phyloP scores from a whole-genome alignment of 441 rosid species.

The Theobroma grandiflorum region DNA sequence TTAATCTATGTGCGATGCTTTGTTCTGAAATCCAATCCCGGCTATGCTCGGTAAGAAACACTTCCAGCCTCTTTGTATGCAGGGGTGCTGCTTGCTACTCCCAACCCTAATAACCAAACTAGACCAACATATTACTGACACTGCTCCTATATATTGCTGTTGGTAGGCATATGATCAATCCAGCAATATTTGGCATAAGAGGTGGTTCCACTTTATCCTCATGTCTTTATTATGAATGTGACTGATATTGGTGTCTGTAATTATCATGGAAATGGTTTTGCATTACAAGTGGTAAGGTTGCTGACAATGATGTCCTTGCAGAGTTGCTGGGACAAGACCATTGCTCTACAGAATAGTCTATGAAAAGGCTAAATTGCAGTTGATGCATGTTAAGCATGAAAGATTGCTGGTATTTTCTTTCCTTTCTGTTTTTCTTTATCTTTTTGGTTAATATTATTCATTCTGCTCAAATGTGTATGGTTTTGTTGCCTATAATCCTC shows the following conservation, averaged over 20 bases:
- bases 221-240: conserved; percentile 21
- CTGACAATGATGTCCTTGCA: conserved; percentile 47
- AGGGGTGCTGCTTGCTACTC: conserved; percentile 27
- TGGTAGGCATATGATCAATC: conserved; percentile 52
- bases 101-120: conserved; percentile 15
- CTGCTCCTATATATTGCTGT: conserved; percentile 32
- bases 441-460: not conserved
- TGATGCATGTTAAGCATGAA: conserved; percentile 58
- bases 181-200: conserved; percentile 45
- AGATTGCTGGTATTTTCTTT: conserved; percentile 62
- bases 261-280: conserved; percentile 25
- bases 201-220: conserved; percentile 49
- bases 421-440: conserved; percentile 23
- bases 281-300: conserved; percentile 30
- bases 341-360: conserved; percentile 61
- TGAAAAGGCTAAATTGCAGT: conserved; percentile 73
- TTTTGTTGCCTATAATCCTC: conserved; percentile 35
- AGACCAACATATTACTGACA: conserved; percentile 34
- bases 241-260: conserved; percentile 24
- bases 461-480: conserved; percentile 12
- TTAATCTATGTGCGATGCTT: conserved; percentile 55
- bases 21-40: conserved; percentile 67
- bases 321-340: conserved; percentile 60
- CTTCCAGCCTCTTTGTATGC: not conserved
- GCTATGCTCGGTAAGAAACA: conserved; percentile 51